Evolutionary conservation across 441 rosid genomes (phyloP).

Genomic region (Eruca vesicaria): DNA sequence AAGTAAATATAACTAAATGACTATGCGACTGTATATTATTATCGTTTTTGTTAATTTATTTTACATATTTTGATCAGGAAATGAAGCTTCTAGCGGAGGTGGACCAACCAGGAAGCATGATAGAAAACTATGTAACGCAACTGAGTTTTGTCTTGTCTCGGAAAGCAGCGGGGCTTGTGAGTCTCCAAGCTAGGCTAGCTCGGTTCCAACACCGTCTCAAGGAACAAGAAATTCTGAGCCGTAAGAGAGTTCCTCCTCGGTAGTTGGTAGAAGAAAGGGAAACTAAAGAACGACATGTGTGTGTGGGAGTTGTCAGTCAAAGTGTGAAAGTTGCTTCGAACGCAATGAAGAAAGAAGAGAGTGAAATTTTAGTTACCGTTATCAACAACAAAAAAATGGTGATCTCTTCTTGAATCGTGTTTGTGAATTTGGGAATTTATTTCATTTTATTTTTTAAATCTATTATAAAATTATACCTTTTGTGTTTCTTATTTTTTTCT

Average conservation of each 20-base stretch:
- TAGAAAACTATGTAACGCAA: constrained; percentile 90
- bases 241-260: constrained; percentile 71
- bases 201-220: constrained; percentile 96
- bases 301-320: constrained; percentile 1
- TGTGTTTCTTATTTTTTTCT: neutral
- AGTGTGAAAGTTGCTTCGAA: constrained; percentile 18
- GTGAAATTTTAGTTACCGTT: constrained; percentile 6
- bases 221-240: constrained; percentile 91
- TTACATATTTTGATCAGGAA: constrained; percentile 51
- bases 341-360: constrained; percentile 18
- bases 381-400: neutral
- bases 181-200: constrained; percentile 95
- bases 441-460: neutral
- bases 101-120: constrained; percentile 96
- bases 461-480: neutral
- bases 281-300: neutral
- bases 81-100: constrained; percentile 97
- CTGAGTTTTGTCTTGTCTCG: constrained; percentile 80
- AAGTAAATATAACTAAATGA: constrained; percentile 17
- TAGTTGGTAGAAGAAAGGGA: constrained; percentile 20
- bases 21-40: neutral
- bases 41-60: neutral
- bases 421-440: neutral
- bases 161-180: constrained; percentile 84
- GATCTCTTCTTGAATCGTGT: neutral